Evolutionary conservation across 106 monocot genomes (phyloP).

Genomic region (Dioscorea alata): DNA sequence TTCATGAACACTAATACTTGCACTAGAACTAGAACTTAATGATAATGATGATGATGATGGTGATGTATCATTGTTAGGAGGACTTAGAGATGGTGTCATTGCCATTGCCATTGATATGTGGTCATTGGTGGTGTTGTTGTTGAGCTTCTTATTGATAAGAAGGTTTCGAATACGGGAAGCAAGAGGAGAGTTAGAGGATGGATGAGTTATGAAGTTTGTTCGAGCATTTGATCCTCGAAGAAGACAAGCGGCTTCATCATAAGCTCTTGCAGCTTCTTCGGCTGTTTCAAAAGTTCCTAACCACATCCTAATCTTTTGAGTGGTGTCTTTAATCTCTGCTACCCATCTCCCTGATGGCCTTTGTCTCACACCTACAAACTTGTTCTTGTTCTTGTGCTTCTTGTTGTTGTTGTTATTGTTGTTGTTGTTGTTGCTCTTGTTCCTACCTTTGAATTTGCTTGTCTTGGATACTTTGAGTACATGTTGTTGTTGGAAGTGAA

Average conservation of each 20-base stretch:
- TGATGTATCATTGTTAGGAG: background rate
- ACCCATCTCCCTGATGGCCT: conserved; percentile 70
- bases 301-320: conserved; percentile 69
- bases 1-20: background rate
- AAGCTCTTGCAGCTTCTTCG: conserved; percentile 51
- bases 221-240: conserved; percentile 56
- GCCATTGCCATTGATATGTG: too few relatives aligned
- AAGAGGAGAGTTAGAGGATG: conserved; percentile 18
- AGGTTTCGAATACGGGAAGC: conserved; percentile 22
- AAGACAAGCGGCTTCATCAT: conserved; percentile 61
- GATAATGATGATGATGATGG: too few relatives aligned
- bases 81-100: background rate
- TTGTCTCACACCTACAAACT: conserved; percentile 56
- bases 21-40: background rate
- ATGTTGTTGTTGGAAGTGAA: conserved; percentile 3
- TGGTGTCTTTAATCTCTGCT: conserved; percentile 68
- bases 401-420: too few relatives aligned
- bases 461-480: background rate
- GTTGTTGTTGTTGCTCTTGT: background rate
- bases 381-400: conserved; percentile 10
- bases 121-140: background rate
- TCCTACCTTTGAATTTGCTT: conserved; percentile 19
- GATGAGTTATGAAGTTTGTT: conserved; percentile 36
- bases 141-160: conserved; percentile 23
- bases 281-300: conserved; percentile 73